Percentiles rank a stretch among this genome's conserved stretches.
Conservation (phyloP, 2,329 filamentous ascomycete genomes). For the Phialophora macrospora region DNA sequence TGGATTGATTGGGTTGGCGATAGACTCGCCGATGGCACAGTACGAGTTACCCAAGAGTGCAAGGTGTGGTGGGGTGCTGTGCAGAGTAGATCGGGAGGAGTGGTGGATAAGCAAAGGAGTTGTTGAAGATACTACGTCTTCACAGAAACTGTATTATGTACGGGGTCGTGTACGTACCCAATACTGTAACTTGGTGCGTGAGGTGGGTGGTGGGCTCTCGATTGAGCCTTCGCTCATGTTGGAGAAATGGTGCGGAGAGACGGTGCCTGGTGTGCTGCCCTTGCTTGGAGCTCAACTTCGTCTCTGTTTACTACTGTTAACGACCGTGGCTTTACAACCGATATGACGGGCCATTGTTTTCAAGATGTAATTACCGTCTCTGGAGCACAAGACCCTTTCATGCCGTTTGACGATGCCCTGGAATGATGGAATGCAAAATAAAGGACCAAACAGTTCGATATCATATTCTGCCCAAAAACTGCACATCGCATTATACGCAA, state of each 20-base stretch:
- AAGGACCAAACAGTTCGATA: neutral
- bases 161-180: neutral
- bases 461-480: neutral
- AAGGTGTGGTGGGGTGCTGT: neutral
- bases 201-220: too few species aligned
- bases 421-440: neutral
- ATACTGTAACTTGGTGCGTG: neutral
- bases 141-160: neutral
- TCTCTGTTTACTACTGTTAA: neutral
- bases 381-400: neutral
- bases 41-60: too few species aligned
- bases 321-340: neutral
- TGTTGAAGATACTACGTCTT: neutral
- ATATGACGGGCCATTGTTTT: neutral
- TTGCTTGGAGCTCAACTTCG: neutral
- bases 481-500: neutral
- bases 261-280: too few species aligned
- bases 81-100: neutral
- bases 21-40: too few species aligned
- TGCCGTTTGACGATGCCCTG: neutral
- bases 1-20: neutral
- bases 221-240: neutral
- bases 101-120: neutral
- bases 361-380: neutral
- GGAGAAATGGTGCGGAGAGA: neutral